phyloP scores from a whole-genome alignment of 495 filamentous ascomycete species.

The Usnea hakonensis region DNA sequence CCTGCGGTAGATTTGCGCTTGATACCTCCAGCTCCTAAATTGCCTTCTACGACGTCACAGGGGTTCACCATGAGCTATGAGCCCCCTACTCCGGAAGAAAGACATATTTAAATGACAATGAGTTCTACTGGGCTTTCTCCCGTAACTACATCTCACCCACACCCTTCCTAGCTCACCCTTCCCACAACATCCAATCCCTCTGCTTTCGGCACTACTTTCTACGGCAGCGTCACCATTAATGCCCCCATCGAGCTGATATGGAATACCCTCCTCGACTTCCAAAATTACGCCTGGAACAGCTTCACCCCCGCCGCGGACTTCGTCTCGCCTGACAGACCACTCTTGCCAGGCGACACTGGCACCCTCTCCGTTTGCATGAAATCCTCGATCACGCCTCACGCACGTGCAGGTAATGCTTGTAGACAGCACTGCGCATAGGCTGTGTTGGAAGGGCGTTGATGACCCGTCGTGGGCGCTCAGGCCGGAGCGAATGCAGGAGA shows the following conservation, averaged over 20 bases:
- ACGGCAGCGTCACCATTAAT: background rate
- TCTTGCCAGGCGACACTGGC: background rate
- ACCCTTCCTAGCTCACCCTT: background rate
- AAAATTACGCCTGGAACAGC: background rate
- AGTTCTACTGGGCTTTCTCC: background rate
- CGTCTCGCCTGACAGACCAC: background rate
- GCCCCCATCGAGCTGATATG: background rate
- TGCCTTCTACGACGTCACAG: background rate
- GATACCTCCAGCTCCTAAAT: background rate
- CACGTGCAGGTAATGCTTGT: background rate
- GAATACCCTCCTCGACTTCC: background rate
- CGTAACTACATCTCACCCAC: background rate
- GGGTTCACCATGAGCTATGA: background rate
- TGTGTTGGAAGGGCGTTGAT: slow-evolving; percentile 4
- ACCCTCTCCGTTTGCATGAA: background rate
- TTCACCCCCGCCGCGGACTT: background rate
- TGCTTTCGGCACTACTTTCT: background rate
- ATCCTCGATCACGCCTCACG: background rate
- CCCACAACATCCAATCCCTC: background rate
- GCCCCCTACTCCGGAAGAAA: background rate
- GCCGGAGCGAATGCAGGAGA: slow-evolving; percentile 3
- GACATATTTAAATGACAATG: background rate
- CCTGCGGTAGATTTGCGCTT: too few species aligned
- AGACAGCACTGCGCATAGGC: background rate
- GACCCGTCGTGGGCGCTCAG: background rate